Percentiles rank a stretch among this genome's conserved stretches.
phyloP scores from a whole-genome alignment of 176 grass and related monocot species.

The Cymbopogon citratus region DNA sequence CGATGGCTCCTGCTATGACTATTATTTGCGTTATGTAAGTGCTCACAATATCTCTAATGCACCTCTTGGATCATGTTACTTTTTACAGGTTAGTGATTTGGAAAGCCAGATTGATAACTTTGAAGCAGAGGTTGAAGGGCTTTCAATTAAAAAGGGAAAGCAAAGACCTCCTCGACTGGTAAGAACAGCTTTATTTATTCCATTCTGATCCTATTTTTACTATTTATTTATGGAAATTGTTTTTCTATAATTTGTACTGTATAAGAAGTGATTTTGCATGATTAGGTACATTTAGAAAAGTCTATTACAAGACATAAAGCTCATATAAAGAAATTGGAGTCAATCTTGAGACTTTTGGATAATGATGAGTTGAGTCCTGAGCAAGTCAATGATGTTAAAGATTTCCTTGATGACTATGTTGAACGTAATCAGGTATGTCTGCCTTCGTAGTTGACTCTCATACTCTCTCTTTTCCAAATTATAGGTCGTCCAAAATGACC shows the following conservation, averaged over 20 bases:
- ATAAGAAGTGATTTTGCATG: slow-evolving; percentile 26
- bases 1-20: slow-evolving; percentile 15
- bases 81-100: slow-evolving; percentile 87
- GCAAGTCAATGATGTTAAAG: slow-evolving; percentile 96
- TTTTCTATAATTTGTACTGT: slow-evolving; percentile 11
- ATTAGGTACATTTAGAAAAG: slow-evolving; percentile 90
- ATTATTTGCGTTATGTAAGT: neutral
- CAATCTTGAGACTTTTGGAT: slow-evolving; percentile 93
- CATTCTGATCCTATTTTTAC: slow-evolving; percentile 13
- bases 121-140: slow-evolving; percentile 96
- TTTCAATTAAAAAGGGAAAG: slow-evolving; percentile 97
- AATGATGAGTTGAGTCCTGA: slow-evolving; percentile 99
- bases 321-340: slow-evolving; percentile 97
- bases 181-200: slow-evolving; percentile 27
- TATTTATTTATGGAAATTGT: slow-evolving; percentile 6
- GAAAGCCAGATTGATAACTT: slow-evolving; percentile 94
- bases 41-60: neutral
- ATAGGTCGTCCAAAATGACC: neutral
- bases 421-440: slow-evolving; percentile 86
- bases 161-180: slow-evolving; percentile 87
- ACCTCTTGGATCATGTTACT: neutral
- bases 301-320: slow-evolving; percentile 92
- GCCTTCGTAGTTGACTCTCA: slow-evolving; percentile 16
- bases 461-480: neutral
- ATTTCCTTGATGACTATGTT: slow-evolving; percentile 98